Percentiles rank a stretch among this genome's conserved stretches.
Conservation (phyloP, 1,139 yeast species). For the Magnusiomyces fungicola region DNA sequence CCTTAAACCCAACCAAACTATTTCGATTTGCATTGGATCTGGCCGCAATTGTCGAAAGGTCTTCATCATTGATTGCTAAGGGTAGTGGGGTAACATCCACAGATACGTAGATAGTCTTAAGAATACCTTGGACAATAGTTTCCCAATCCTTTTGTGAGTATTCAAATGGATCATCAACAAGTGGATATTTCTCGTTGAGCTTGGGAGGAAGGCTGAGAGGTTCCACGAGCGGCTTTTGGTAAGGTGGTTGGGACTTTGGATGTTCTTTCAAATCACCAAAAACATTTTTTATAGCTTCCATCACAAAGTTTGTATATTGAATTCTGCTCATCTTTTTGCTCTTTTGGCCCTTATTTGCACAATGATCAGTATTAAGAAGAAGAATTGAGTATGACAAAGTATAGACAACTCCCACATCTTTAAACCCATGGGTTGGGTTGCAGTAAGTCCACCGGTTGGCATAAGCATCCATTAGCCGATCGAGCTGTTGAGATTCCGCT, state of each 20-base stretch:
- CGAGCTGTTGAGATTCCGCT: constrained; percentile 83
- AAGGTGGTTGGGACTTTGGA: background rate
- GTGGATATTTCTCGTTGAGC: constrained; percentile 4
- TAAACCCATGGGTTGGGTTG: constrained; percentile 42
- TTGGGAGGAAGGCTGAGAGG: background rate
- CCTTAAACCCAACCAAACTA: constrained; percentile 9
- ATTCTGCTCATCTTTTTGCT: constrained; percentile 33
- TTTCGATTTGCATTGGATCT: too few relatives aligned
- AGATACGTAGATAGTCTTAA: constrained; percentile 26
- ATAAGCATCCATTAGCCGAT: constrained; percentile 62
- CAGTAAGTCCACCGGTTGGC: constrained; percentile 59
- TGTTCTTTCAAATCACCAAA: background rate
- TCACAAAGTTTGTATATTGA: constrained; percentile 27
- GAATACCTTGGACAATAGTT: constrained; percentile 18
- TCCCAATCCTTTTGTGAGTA: constrained; percentile 27
- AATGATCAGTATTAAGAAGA: constrained; percentile 48
- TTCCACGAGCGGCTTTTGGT: background rate
- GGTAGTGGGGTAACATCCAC: constrained; percentile 26
- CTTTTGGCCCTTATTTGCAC: constrained; percentile 22
- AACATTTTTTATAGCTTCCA: constrained; percentile 15
- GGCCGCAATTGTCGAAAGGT: too few relatives aligned
- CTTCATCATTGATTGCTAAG: too few relatives aligned
- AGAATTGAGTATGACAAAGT: constrained; percentile 68
- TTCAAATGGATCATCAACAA: constrained; percentile 18
- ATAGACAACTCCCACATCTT: constrained; percentile 57